phyloP scores from a whole-genome alignment of 352 stramenopile genomes.

The Pythium folliculosum region DNA sequence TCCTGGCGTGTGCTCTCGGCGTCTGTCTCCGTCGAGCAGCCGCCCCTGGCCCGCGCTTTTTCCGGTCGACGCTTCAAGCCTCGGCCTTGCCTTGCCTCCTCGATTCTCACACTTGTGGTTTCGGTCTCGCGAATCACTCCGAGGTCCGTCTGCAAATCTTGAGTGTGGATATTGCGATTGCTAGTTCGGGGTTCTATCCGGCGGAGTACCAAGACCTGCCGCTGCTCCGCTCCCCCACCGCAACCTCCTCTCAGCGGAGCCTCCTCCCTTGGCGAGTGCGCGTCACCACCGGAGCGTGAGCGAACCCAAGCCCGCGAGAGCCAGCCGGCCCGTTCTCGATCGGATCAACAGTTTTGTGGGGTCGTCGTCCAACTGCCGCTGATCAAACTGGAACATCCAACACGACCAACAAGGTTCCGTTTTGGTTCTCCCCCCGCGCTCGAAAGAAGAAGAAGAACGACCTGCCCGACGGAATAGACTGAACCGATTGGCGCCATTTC shows the following conservation, averaged over 20 bases:
- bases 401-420: background rate
- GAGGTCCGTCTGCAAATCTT: background rate
- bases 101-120: background rate
- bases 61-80: slow-evolving; percentile 18
- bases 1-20: slow-evolving; percentile 4
- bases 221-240: slow-evolving; percentile 5
- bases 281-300: too few relatives aligned
- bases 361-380: background rate
- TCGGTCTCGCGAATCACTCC: background rate
- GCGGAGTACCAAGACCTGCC: background rate
- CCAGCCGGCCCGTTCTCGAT: background rate
- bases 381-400: background rate
- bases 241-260: background rate
- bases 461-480: slow-evolving; percentile 16
- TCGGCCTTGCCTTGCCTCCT: background rate
- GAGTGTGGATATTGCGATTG: slow-evolving; percentile 1
- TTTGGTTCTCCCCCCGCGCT: background rate
- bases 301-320: slow-evolving; percentile 11
- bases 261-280: background rate
- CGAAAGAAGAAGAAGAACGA: slow-evolving; percentile 6
- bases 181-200: slow-evolving; percentile 2
- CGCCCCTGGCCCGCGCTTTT: slow-evolving; percentile 9
- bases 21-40: slow-evolving; percentile 20
- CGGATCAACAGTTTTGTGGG: background rate
- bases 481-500: slow-evolving; percentile 20